phyloP scores from a whole-genome alignment of 768 basidiomycete genomes.

The Tulasnella sp. region DNA sequence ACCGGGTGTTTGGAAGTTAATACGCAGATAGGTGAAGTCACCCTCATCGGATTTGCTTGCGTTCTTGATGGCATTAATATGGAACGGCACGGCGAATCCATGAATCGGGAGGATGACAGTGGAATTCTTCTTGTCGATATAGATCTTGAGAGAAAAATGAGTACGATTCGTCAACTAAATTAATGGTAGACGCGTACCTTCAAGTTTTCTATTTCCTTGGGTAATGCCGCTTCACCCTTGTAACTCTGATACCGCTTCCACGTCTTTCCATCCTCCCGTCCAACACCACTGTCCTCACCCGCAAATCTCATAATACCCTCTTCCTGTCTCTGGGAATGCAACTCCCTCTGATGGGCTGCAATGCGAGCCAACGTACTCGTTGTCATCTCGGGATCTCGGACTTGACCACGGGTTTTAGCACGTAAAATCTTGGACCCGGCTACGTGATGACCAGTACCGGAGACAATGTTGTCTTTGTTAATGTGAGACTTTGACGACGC shows the following conservation, averaged over 20 bases:
- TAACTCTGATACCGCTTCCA: slow-evolving; percentile 97
- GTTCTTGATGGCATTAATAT: slow-evolving; percentile 97
- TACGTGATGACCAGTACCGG: no score
- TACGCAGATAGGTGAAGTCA: slow-evolving; percentile 83
- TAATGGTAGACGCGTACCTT: slow-evolving; percentile 42
- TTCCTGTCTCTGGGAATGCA: slow-evolving; percentile 62
- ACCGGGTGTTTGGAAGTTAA: slow-evolving; percentile 98
- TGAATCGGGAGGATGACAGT: slow-evolving; percentile 87
- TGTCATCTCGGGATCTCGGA: slow-evolving; percentile 15
- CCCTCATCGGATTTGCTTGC: slow-evolving; percentile 95
- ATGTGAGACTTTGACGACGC: not conserved
- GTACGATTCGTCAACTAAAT: not conserved
- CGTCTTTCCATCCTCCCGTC: slow-evolving; percentile 77
- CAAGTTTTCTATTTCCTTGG: slow-evolving; percentile 64
- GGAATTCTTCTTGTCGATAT: slow-evolving; percentile 78
- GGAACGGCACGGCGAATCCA: slow-evolving; percentile 93
- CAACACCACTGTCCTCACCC: slow-evolving; percentile 59
- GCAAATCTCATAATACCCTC: slow-evolving; percentile 76
- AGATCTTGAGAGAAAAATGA: slow-evolving; percentile 43
- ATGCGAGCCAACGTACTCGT: slow-evolving; percentile 43
- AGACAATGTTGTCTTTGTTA: no score
- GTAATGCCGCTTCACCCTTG: slow-evolving; percentile 84
- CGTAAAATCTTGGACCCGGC: slow-evolving; percentile 77
- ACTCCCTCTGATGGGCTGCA: slow-evolving; percentile 73
- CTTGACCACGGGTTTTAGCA: slow-evolving; percentile 57